Evolutionary conservation across 2,329 filamentous ascomycete species (phyloP), one percentile per base, ranked within the genome.

Genomic region (Sarocladium kiliense): DNA sequence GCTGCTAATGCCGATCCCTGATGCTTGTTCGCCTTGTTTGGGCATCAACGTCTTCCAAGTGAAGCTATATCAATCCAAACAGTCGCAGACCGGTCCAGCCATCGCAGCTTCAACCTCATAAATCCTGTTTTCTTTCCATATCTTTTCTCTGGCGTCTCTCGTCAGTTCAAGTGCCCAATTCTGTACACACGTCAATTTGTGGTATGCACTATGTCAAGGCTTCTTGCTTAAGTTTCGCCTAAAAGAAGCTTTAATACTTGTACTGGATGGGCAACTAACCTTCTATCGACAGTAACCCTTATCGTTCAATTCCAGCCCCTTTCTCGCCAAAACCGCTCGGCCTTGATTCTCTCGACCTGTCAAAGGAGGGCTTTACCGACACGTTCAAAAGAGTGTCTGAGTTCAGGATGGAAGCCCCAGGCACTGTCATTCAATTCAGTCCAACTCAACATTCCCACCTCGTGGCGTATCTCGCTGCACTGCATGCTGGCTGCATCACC

Each of bases 401-500:
- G 19, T 23, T 41, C 54, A 58, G 21, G 25, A 71, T 71, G 66
- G 60, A 69, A 34, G 60, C 58, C 16, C 58, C 67, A n/a, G 67
- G 67, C 51, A 66, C 65, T 51, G 71, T 75, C 27, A 63, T 73
- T 51, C 59, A 76, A 60, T 81, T 79, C 66, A 68, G 71, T 25
- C 67, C 74, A 2, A 64, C 63, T 7, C 65, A 70, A 34, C 79
- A 86, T 61, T 63, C 69, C 26, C 75, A 80, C 62, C 73, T 85
- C 21, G 72, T 82, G 23, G 74, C 77, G 16, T 80, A 81, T 62
- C 73, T 86, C 18, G 81, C 81, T 34, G 74, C 76, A 47, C 73
- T 86, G 23, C 83, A 86, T 60, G 77, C 75, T 57, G 74, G 76
- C 14, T 85, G 82, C 68, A 82, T 87, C 64, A 78, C 77, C 3